Evolutionary conservation across 2,329 filamentous ascomycete genomes (phyloP).

Genomic region (Elsinoe arachidis): DNA sequence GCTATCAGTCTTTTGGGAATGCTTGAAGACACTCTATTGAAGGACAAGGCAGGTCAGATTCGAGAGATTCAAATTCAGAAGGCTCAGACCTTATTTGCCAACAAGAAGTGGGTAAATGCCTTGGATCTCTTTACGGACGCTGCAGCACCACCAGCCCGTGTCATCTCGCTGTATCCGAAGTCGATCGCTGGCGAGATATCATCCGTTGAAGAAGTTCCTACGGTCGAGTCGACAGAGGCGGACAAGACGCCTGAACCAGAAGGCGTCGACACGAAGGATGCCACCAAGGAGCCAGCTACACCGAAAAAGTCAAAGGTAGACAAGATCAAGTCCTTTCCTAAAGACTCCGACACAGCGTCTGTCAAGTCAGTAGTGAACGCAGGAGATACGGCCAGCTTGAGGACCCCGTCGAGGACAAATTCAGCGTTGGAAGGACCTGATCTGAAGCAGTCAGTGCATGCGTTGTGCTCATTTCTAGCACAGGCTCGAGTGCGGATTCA

Average conservation of each 20-base stretch:
- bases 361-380: constrained; percentile 50
- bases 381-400: constrained; percentile 50
- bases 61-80: constrained; percentile 87
- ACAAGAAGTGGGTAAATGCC: constrained; percentile 73
- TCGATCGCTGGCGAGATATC: constrained; percentile 77
- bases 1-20: constrained; percentile 81
- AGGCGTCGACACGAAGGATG: constrained; percentile 17
- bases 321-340: constrained; percentile 37
- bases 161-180: constrained; percentile 74
- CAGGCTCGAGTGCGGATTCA: constrained; percentile 64
- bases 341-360: constrained; percentile 46
- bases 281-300: constrained; percentile 26
- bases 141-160: constrained; percentile 77
- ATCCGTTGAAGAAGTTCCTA: constrained; percentile 45
- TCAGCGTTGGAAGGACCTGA: constrained; percentile 63
- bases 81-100: constrained; percentile 72
- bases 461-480: constrained; percentile 79
- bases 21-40: constrained; percentile 84
- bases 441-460: constrained; percentile 68
- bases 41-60: constrained; percentile 70
- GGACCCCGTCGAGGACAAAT: constrained; percentile 37
- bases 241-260: constrained; percentile 25
- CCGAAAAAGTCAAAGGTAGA: constrained; percentile 38
- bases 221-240: constrained; percentile 32
- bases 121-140: constrained; percentile 89